Evolutionary conservation across 2,329 filamentous ascomycete species (phyloP), one percentile per base, ranked within the genome.

Genomic region (Didymella pomorum): DNA sequence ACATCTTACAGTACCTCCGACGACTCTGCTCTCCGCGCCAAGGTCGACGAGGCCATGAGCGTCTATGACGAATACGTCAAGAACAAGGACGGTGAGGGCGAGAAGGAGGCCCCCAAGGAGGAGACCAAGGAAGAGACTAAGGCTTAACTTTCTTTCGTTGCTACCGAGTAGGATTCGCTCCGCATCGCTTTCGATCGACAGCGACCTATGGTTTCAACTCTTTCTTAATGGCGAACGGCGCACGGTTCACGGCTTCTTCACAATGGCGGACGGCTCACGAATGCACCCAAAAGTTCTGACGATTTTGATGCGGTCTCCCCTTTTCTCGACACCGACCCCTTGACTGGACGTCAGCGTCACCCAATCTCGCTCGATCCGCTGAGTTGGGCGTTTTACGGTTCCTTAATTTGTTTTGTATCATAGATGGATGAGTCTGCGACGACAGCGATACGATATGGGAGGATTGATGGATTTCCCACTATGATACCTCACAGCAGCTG

Each of bases 31-130:
- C 89, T 99, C 60, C 91, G 92, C 78, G 87, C 89, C 79, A 99
- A 99, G 89, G 95, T 99, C 60, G 92, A 97, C 61, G 95, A 99
- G 84, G 95, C 95, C 68, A 90, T 99, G 77, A 91, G 87, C 70
- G 95, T 99, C 72, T 99, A 98, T 79, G 93, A 99, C 76, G 95
- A 99, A 81, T 99, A 99, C 80, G 89, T 58, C 82, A 98, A 98
- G 88, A 87, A 87, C 75, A 92, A 95, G 78, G 74, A 76, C 60
- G 74, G 73, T 71, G 74, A 76, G 63, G 68, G 66, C 62, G 67
- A 75, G 58, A 73, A 77, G 58, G 74, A 76, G 41, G 70, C 67
- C 49, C 61, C 72, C 59, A 76, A 78, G 60, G 81, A 83, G 60
- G 71, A 79, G 55, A 58, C 74, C 57, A 82, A 83, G 75, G 79